These are phyloP conservation scores for Drechmeria coniospora DNA, from an alignment of 2,329 filamentous ascomycete genomes.

Conservation along the genomic window DNA sequence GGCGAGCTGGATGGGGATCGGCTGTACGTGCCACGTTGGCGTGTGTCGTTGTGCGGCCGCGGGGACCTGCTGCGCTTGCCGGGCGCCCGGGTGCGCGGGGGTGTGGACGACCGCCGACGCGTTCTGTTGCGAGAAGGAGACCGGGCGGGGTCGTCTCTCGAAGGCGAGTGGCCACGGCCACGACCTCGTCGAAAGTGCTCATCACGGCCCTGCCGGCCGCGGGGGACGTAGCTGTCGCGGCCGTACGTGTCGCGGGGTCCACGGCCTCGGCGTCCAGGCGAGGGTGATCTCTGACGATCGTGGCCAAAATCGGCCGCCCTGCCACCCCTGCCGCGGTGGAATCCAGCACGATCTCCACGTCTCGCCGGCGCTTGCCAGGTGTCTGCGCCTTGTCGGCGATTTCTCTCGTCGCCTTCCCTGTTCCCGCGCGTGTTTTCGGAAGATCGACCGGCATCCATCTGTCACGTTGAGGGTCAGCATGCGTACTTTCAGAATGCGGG, in stretches of 20 bases:
- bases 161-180: conserved; percentile 13
- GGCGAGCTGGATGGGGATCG: conserved; percentile 21
- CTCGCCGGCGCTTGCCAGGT: conserved; percentile 38
- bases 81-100: conserved; percentile 18
- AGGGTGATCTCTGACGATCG: conserved; percentile 28
- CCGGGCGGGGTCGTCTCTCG: conserved; percentile 19
- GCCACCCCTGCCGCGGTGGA: conserved; percentile 26
- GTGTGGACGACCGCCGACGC: conserved; percentile 13
- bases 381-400: conserved; percentile 35
- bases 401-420: conserved; percentile 47
- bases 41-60: conserved; percentile 9
- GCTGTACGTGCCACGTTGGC: conserved; percentile 9
- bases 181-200: conserved; percentile 13
- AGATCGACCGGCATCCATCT: conserved; percentile 72
- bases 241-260: conserved; percentile 27
- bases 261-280: conserved; percentile 28
- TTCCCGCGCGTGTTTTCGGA: conserved; percentile 61
- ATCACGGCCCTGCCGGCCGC: conserved; percentile 26
- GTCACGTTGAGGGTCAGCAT: conserved; percentile 2
- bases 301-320: no score
- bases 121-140: conserved; percentile 15
- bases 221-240: conserved; percentile 39
- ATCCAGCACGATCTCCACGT: conserved; percentile 34
- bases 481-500: no score
- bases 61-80: conserved; percentile 26